phyloP scores from a whole-genome alignment of 2,329 filamentous ascomycete genomes.

The Monilinia fructigena region DNA sequence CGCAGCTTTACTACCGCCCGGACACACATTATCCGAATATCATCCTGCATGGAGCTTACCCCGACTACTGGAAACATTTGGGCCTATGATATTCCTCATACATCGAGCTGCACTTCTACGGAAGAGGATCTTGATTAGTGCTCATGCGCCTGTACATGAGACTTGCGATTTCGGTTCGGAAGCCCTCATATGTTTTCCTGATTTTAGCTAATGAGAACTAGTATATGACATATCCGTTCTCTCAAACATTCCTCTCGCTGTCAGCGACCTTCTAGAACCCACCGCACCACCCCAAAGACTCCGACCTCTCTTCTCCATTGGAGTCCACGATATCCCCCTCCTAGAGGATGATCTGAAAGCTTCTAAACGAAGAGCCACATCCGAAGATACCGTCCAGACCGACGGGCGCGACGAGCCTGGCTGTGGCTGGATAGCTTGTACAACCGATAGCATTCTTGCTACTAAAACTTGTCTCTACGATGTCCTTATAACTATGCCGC shows the following conservation, averaged over 20 bases:
- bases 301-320: constrained; percentile 85
- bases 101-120: constrained; percentile 82
- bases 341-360: constrained; percentile 62
- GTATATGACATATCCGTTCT: constrained; percentile 95
- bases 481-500: constrained; percentile 79
- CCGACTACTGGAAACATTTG: constrained; percentile 76
- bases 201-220: constrained; percentile 41
- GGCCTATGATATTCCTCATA: constrained; percentile 87
- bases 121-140: constrained; percentile 84
- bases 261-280: constrained; percentile 66
- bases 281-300: constrained; percentile 63
- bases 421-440: constrained; percentile 87
- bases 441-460: constrained; percentile 87
- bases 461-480: constrained; percentile 89
- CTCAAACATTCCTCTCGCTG: constrained; percentile 77
- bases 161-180: constrained; percentile 82
- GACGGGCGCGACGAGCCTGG: constrained; percentile 49
- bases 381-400: constrained; percentile 34
- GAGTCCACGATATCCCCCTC: constrained; percentile 86
- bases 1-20: constrained; percentile 55
- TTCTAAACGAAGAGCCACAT: constrained; percentile 42
- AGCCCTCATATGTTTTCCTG: neutral
- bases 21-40: constrained; percentile 68
- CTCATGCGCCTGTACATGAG: constrained; percentile 79
- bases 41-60: constrained; percentile 86